Conservation (phyloP, 352 stramenopile genomes). For the Globisporangium uncinulatum region DNA sequence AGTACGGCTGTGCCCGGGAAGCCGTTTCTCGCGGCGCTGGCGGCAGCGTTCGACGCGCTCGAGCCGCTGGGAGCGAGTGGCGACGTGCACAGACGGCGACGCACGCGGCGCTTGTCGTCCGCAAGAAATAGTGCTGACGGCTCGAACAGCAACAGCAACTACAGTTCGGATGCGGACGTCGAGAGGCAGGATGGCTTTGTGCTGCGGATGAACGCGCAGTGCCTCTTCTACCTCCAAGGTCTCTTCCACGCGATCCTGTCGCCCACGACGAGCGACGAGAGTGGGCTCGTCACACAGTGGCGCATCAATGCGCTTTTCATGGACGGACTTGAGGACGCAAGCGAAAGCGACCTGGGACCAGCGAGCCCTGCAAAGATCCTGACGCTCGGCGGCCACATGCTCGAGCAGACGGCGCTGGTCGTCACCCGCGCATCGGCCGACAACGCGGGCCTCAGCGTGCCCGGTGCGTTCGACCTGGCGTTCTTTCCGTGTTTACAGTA, state of each 20-base stretch:
- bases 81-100: background rate
- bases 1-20: constrained; percentile 9
- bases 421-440: constrained; percentile 1
- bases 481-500: constrained; percentile 16
- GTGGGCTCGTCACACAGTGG: constrained; percentile 16
- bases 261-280: constrained; percentile 7
- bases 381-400: constrained; percentile 13
- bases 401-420: constrained; percentile 12
- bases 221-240: constrained; percentile 16
- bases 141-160: background rate
- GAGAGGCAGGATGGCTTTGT: constrained; percentile 4
- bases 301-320: constrained; percentile 10
- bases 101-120: constrained; percentile 1
- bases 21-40: constrained; percentile 12
- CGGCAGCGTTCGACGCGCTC: constrained; percentile 5
- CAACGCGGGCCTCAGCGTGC: constrained; percentile 5
- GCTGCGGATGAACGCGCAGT: constrained; percentile 13
- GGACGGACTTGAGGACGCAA: constrained; percentile 4
- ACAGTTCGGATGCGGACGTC: background rate
- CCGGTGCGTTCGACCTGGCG: constrained; percentile 14
- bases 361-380: constrained; percentile 13
- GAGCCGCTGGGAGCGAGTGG: constrained; percentile 1
- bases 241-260: constrained; percentile 17
- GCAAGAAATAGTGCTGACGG: background rate
- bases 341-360: constrained; percentile 6